Conservation (phyloP, 257 asterid species). For the Fraxinus anomala region DNA sequence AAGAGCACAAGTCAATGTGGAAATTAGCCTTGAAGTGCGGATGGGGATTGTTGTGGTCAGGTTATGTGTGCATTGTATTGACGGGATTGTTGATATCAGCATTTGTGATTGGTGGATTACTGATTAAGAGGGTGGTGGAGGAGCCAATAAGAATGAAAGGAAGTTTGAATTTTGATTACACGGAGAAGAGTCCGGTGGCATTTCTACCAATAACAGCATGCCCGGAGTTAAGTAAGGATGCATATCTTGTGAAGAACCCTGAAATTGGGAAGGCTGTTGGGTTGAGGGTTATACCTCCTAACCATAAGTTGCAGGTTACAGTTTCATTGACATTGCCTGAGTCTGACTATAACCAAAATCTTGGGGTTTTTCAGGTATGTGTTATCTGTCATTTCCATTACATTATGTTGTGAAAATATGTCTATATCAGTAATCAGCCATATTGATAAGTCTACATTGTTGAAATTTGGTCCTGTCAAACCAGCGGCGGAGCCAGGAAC, state of each 20-base stretch:
- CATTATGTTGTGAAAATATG: background rate
- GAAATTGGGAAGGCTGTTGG: slow-evolving; percentile 38
- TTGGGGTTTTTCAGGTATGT: slow-evolving; percentile 87
- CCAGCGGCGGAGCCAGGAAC: background rate
- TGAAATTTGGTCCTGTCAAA: background rate
- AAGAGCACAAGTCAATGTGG: slow-evolving; percentile 59
- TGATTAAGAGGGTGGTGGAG: slow-evolving; percentile 60
- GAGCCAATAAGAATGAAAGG: slow-evolving; percentile 68
- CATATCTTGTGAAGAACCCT: slow-evolving; percentile 40
- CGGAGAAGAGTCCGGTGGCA: slow-evolving; percentile 81
- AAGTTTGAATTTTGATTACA: slow-evolving; percentile 77
- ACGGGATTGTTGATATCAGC: slow-evolving; percentile 61
- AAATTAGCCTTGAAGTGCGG: slow-evolving; percentile 68
- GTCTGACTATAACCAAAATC: slow-evolving; percentile 82
- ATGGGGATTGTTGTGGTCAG: slow-evolving; percentile 92
- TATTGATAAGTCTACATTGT: background rate
- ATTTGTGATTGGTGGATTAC: slow-evolving; percentile 65
- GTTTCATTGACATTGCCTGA: slow-evolving; percentile 72
- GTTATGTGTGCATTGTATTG: slow-evolving; percentile 73
- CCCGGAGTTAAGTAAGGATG: slow-evolving; percentile 39
- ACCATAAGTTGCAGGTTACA: slow-evolving; percentile 73
- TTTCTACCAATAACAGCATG: slow-evolving; percentile 54
- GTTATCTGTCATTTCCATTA: slow-evolving; percentile 10
- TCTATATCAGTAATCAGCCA: slow-evolving; percentile 10
- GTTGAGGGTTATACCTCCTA: slow-evolving; percentile 57